Percentiles rank a stretch among this genome's conserved stretches.
Evolutionary conservation across 1,284 basidiomycete genomes (phyloP).

Genomic region (Cutaneotrichosporon mucoides): DNA sequence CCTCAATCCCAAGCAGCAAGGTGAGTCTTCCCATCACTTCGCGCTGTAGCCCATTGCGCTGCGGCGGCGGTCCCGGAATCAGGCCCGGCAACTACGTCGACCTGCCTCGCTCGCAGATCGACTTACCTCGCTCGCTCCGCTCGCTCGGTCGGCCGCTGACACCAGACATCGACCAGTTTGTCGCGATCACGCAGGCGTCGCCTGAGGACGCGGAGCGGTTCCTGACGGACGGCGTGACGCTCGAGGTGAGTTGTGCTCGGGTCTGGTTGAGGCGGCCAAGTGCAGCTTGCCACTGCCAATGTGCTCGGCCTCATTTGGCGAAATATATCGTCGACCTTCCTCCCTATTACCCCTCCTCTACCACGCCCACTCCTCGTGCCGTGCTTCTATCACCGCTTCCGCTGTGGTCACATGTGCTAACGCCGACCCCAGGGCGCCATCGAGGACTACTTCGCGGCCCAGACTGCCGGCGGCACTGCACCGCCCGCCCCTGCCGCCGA

Average conservation of each 20-base stretch:
- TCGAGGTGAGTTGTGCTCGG: conserved; percentile 33
- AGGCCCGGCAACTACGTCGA: too few relatives aligned
- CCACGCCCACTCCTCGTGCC: too few relatives aligned
- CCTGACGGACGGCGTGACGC: conserved; percentile 37
- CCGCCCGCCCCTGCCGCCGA: conserved; percentile 13
- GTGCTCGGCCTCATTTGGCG: too few relatives aligned
- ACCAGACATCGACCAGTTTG: conserved; percentile 45
- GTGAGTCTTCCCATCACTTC: conserved; percentile 8
- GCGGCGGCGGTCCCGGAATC: too few relatives aligned
- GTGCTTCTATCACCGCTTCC: background rate
- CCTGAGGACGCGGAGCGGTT: conserved; percentile 40
- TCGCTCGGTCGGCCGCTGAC: background rate
- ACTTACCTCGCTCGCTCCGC: too few relatives aligned
- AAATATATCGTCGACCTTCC: too few relatives aligned
- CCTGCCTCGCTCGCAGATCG: too few relatives aligned
- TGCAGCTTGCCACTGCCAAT: too few relatives aligned
- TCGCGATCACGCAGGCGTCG: conserved; percentile 44
- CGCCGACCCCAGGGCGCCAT: conserved; percentile 35
- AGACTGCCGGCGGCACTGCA: background rate
- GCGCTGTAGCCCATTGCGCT: too few relatives aligned
- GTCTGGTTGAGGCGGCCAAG: too few relatives aligned
- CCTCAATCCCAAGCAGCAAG: conserved; percentile 33
- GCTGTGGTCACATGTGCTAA: background rate
- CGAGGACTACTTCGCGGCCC: conserved; percentile 45
- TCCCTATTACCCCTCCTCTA: too few relatives aligned